These are phyloP conservation scores for Vararia minispora DNA, from an alignment of 768 basidiomycete species.

Conservation along the genomic window DNA sequence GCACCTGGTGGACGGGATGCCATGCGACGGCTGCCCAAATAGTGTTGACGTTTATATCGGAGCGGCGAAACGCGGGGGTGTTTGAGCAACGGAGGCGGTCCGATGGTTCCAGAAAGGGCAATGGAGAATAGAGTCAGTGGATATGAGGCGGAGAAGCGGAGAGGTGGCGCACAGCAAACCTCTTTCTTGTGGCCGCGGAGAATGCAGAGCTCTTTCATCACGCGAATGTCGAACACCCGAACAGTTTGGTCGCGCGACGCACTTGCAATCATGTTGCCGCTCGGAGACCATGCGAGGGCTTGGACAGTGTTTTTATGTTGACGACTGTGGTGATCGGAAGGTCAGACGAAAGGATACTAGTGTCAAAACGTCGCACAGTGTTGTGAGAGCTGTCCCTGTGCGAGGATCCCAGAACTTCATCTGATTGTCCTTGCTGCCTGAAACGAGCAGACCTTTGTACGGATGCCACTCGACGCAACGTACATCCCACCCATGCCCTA, in stretches of 20 bases:
- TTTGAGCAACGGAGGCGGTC: too few relatives aligned
- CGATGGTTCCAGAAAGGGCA: too few relatives aligned
- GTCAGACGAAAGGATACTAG: not conserved
- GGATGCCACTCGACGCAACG: slow-evolving; percentile 99
- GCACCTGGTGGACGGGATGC: slow-evolving; percentile 90
- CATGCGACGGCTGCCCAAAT: slow-evolving; percentile 65
- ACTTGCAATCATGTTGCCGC: slow-evolving; percentile 88
- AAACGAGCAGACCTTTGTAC: slow-evolving; percentile 87
- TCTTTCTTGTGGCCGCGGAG: slow-evolving; percentile 98
- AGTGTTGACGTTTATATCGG: too few relatives aligned
- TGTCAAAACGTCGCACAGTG: slow-evolving; percentile 58
- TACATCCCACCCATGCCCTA: slow-evolving; percentile 99
- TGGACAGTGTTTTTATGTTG: slow-evolving; percentile 97
- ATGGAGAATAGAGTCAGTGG: not conserved
- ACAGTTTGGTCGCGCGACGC: slow-evolving; percentile 93
- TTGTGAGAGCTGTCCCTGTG: slow-evolving; percentile 81
- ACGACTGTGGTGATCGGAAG: slow-evolving; percentile 40
- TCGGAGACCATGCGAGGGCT: slow-evolving; percentile 85
- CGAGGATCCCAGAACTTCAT: slow-evolving; percentile 99
- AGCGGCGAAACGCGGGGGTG: not conserved
- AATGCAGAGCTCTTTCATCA: slow-evolving; percentile 90
- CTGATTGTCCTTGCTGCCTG: slow-evolving; percentile 94
- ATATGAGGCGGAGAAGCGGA: slow-evolving; percentile 21
- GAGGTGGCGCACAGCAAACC: slow-evolving; percentile 92
- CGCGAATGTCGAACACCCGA: slow-evolving; percentile 94